phyloP scores from a whole-genome alignment of 2,329 filamentous ascomycete species.

The Lasiodiplodia sp. region DNA sequence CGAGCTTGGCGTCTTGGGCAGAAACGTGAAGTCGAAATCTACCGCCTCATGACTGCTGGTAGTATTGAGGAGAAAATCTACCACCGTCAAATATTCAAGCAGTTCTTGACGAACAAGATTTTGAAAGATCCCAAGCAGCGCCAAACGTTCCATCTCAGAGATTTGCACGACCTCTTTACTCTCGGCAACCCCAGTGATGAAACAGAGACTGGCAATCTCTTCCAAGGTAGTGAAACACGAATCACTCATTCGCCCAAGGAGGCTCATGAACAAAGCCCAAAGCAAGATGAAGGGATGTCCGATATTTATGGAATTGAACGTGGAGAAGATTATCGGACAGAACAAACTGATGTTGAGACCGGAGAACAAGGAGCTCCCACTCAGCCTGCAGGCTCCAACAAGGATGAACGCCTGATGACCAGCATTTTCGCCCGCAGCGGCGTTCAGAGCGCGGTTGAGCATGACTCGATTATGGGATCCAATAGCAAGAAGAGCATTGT shows the following conservation, averaged over 20 bases:
- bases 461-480: slow-evolving; percentile 79
- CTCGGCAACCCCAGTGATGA: slow-evolving; percentile 69
- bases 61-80: slow-evolving; percentile 99
- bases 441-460: slow-evolving; percentile 90
- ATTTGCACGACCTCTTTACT: slow-evolving; percentile 91
- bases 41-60: slow-evolving; percentile 95
- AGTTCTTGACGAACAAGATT: slow-evolving; percentile 96
- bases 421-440: slow-evolving; percentile 86
- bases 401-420: slow-evolving; percentile 76
- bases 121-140: slow-evolving; percentile 92
- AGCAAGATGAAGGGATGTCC: slow-evolving; percentile 32
- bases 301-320: slow-evolving; percentile 52
- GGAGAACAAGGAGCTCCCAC: slow-evolving; percentile 14
- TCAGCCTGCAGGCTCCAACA: slow-evolving; percentile 34
- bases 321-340: slow-evolving; percentile 51
- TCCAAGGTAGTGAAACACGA: slow-evolving; percentile 75
- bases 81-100: slow-evolving; percentile 97
- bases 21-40: slow-evolving; percentile 93
- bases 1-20: slow-evolving; percentile 95
- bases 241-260: slow-evolving; percentile 24
- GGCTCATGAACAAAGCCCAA: slow-evolving; percentile 8
- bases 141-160: slow-evolving; percentile 86
- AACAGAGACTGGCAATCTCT: slow-evolving; percentile 85
- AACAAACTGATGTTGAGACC: slow-evolving; percentile 26
- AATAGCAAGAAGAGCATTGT: slow-evolving; percentile 67